Percentiles rank a stretch among this genome's conserved stretches.
These are phyloP conservation scores for Epichloe aotearoae DNA, from an alignment of 2,329 filamentous ascomycete species.

Conservation along the genomic window DNA sequence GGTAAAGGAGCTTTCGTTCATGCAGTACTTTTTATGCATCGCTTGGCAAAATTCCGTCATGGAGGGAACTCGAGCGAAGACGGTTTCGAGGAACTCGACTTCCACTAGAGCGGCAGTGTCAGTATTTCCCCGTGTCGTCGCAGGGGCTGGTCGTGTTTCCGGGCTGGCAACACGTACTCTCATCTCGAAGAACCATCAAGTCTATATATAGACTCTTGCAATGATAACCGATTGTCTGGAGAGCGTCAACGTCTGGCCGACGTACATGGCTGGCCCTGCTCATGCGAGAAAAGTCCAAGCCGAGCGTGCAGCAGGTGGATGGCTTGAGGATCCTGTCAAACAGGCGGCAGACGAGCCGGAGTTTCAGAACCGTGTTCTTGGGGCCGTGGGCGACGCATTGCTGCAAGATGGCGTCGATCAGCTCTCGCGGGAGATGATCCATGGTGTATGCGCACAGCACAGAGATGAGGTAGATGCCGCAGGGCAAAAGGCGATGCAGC, in stretches of 20 bases:
- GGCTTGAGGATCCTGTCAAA: slow-evolving; percentile 35
- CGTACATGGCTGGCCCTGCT: slow-evolving; percentile 20
- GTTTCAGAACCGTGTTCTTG: slow-evolving; percentile 30
- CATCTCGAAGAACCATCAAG: slow-evolving; percentile 39
- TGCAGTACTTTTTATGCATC: slow-evolving; percentile 32
- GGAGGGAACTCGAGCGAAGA: slow-evolving; percentile 31
- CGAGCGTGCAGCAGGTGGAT: slow-evolving; percentile 31
- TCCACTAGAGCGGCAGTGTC: slow-evolving; percentile 26
- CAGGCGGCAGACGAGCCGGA: slow-evolving; percentile 35
- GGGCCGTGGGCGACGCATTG: slow-evolving; percentile 26
- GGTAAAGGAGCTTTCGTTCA: slow-evolving; percentile 35
- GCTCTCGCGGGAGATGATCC: slow-evolving; percentile 34
- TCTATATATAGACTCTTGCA: slow-evolving; percentile 38
- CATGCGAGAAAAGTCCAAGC: slow-evolving; percentile 36
- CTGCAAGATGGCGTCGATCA: slow-evolving; percentile 32
- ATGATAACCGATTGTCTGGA: slow-evolving; percentile 33
- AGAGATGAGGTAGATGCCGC: too few species aligned
- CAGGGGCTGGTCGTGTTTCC: too few species aligned
- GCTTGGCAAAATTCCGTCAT: slow-evolving; percentile 31
- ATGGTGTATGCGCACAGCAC: slow-evolving; percentile 14
- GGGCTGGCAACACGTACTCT: slow-evolving; percentile 23
- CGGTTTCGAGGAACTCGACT: slow-evolving; percentile 31
- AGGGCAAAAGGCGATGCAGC: neutral
- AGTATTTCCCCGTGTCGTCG: neutral
- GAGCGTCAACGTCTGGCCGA: slow-evolving; percentile 24